These are phyloP conservation scores for Dioscorea alata DNA, from an alignment of 106 monocot species.

Conservation along the genomic window DNA sequence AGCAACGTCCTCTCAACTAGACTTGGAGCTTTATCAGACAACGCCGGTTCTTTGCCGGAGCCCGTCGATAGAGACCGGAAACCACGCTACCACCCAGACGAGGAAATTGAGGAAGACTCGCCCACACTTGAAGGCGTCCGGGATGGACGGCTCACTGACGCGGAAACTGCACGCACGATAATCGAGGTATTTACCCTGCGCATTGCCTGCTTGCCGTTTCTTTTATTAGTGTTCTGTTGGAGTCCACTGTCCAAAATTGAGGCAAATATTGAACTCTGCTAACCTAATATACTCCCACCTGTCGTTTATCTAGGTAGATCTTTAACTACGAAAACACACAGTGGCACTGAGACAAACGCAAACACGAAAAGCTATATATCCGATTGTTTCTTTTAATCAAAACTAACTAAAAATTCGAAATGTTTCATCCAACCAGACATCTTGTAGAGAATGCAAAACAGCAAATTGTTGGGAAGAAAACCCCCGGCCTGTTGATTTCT, in stretches of 20 bases:
- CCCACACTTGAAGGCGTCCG: background rate
- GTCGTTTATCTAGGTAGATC: background rate
- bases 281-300: background rate
- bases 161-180: constrained; percentile 46
- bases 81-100: constrained; percentile 32
- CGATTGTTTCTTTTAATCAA: no score
- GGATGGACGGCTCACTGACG: constrained; percentile 33
- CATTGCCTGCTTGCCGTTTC: background rate
- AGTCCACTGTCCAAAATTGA: background rate
- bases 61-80: constrained; percentile 9
- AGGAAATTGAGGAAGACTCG: constrained; percentile 29
- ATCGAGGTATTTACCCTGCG: constrained; percentile 29
- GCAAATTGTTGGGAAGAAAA: no score
- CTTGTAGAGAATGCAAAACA: no score
- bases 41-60: constrained; percentile 5
- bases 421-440: no score
- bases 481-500: no score
- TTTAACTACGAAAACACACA: background rate
- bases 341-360: background rate
- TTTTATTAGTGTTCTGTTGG: background rate
- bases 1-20: background rate
- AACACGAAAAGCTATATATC: no score
- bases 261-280: background rate
- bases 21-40: background rate
- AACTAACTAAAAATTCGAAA: no score